Conservation (phyloP, 1,284 basidiomycete genomes). For the Puccinia hordei region DNA sequence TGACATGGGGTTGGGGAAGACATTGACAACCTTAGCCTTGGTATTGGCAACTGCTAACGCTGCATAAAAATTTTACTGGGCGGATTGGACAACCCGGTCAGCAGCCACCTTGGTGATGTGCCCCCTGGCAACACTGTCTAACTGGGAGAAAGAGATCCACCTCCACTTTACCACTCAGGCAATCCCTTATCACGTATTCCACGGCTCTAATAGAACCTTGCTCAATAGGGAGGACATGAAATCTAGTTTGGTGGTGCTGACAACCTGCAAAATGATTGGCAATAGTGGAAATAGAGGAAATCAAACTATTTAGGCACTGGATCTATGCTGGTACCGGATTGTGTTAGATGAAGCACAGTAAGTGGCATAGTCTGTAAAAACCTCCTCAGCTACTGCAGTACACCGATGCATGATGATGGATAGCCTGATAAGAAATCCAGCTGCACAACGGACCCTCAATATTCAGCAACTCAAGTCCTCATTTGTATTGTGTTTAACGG, state of each 20-base stretch:
- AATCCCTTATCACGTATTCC: neutral
- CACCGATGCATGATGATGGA: neutral
- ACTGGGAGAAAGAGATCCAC: neutral
- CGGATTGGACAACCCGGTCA: neutral
- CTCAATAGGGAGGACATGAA: neutral
- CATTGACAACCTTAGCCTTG: no score
- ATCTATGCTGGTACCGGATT: slow-evolving; percentile 59
- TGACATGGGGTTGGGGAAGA: neutral
- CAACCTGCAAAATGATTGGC: slow-evolving; percentile 1
- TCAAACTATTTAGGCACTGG: neutral
- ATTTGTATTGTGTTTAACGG: slow-evolving; percentile 58
- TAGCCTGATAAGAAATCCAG: slow-evolving; percentile 56
- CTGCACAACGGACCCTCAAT: slow-evolving; percentile 57
- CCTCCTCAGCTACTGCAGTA: no score
- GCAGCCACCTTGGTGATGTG: neutral
- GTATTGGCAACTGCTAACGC: no score
- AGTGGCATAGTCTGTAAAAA: neutral
- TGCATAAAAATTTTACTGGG: no score
- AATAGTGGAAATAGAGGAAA: neutral
- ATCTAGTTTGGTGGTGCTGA: neutral
- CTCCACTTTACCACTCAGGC: neutral
- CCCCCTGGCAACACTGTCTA: neutral
- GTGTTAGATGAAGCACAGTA: slow-evolving; percentile 58
- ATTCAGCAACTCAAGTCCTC: slow-evolving; percentile 57
- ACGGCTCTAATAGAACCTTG: neutral